A percentile compares a stretch with the other conserved stretches of the same genome.
Evolutionary conservation across 768 basidiomycete genomes (phyloP).

Genomic region (Phanerochaete sordida): DNA sequence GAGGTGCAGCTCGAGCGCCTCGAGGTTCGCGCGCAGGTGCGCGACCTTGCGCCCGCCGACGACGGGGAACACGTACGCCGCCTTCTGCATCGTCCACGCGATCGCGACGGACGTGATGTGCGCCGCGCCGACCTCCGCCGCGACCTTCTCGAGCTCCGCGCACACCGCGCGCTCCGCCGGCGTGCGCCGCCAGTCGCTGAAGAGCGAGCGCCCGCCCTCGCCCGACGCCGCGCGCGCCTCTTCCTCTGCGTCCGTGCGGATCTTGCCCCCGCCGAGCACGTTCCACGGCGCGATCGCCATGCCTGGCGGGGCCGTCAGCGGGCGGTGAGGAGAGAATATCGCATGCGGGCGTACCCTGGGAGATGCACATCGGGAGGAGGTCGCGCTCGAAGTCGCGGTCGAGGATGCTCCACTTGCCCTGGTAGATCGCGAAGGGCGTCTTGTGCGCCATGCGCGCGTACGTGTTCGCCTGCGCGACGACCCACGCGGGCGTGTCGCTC

Average conservation of each 20-base stretch:
- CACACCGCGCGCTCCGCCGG: conserved; percentile 36
- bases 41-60: conserved; percentile 47
- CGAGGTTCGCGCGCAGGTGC: conserved; percentile 43
- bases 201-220: conserved; percentile 26
- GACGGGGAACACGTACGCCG: conserved; percentile 46
- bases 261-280: conserved; percentile 34
- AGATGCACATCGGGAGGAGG: conserved; percentile 27
- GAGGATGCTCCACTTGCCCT: conserved; percentile 27
- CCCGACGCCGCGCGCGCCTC: conserved; percentile 18
- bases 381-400: conserved; percentile 38
- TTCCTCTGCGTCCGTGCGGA: conserved; percentile 34
- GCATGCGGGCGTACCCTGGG: conserved; percentile 6
- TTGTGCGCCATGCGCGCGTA: conserved; percentile 33
- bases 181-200: conserved; percentile 38
- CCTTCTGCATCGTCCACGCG: conserved; percentile 49
- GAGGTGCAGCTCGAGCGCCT: conserved; percentile 43
- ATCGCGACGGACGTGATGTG: conserved; percentile 31
- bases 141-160: conserved; percentile 43
- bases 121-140: conserved; percentile 38
- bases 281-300: conserved; percentile 39
- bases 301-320: conserved; percentile 13
- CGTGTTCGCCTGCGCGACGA: conserved; percentile 31
- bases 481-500: conserved; percentile 30
- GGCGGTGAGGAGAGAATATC: neutral
- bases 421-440: conserved; percentile 38